Conservation (phyloP, 176 grass and related monocot species). For the Stipa capillata region DNA sequence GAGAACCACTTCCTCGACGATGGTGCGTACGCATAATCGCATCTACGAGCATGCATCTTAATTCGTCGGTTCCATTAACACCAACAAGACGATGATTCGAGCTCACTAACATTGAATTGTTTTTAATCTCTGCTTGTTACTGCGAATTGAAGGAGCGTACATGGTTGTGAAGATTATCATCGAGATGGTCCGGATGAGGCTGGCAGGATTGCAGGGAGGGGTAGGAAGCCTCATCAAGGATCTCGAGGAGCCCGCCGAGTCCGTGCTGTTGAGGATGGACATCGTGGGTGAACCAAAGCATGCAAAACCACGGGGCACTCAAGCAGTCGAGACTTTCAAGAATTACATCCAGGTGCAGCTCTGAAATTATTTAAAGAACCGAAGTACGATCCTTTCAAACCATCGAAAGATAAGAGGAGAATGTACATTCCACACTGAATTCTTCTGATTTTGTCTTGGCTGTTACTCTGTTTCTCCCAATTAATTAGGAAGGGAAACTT, state of each 20-base stretch:
- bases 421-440: too few species aligned
- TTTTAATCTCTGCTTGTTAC: too few species aligned
- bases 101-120: too few species aligned
- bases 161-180: constrained; percentile 86
- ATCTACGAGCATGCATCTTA: too few species aligned
- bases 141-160: too few species aligned
- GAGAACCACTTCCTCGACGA: constrained; percentile 91
- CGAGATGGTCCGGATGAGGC: constrained; percentile 71
- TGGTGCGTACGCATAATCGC: too few species aligned
- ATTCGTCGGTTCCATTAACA: too few species aligned
- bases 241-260: constrained; percentile 62
- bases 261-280: constrained; percentile 59
- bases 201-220: constrained; percentile 36
- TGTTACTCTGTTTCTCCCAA: neutral
- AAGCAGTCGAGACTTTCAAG: constrained; percentile 46
- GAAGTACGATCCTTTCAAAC: too few species aligned
- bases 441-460: neutral
- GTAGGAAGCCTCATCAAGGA: constrained; percentile 56
- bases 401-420: too few species aligned
- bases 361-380: too few species aligned
- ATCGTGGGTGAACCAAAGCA: constrained; percentile 46
- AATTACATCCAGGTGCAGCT: constrained; percentile 46
- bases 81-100: too few species aligned
- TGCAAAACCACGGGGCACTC: constrained; percentile 46
- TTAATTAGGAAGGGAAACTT: constrained; percentile 51